Conservation (phyloP, 2,329 filamentous ascomycete genomes). For the Scedosporium aurantiacum region DNA sequence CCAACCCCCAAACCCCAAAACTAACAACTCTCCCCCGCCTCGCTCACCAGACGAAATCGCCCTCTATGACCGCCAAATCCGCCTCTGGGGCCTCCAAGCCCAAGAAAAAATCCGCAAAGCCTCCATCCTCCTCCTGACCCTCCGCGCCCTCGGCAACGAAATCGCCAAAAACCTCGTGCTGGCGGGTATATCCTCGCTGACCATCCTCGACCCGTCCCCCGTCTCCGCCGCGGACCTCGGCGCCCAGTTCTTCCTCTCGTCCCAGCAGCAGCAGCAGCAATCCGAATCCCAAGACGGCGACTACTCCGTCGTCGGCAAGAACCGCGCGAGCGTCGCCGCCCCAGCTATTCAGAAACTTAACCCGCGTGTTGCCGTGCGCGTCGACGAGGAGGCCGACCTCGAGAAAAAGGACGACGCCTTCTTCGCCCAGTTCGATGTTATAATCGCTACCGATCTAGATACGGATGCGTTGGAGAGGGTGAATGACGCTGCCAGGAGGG, state of each 20-base stretch:
- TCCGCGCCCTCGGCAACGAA: conserved; percentile 83
- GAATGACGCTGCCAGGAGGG: conserved; percentile 75
- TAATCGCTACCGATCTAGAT: conserved; percentile 82
- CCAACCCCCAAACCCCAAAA: background rate
- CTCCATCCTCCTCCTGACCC: conserved; percentile 78
- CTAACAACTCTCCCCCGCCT: background rate
- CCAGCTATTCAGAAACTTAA: conserved; percentile 77
- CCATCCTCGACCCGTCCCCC: conserved; percentile 66
- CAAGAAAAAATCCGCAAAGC: conserved; percentile 87
- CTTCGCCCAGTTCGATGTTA: conserved; percentile 69
- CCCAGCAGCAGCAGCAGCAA: too few species aligned
- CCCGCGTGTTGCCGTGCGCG: conserved; percentile 67
- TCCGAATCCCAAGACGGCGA: conserved; percentile 3
- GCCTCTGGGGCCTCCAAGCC: conserved; percentile 91
- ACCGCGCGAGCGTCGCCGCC: conserved; percentile 72
- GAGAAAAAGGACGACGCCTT: conserved; percentile 59
- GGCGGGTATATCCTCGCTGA: conserved; percentile 82
- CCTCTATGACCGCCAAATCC: conserved; percentile 92
- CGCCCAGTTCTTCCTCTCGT: conserved; percentile 68
- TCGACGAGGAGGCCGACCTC: conserved; percentile 54
- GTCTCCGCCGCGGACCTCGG: conserved; percentile 74
- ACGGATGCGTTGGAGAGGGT: conserved; percentile 64
- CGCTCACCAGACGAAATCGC: conserved; percentile 96
- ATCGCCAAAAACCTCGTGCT: conserved; percentile 96
- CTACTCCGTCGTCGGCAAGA: conserved; percentile 62